Evolutionary conservation across 306 rosid genomes (phyloP).

Genomic region (Aeschynomene evenia): DNA sequence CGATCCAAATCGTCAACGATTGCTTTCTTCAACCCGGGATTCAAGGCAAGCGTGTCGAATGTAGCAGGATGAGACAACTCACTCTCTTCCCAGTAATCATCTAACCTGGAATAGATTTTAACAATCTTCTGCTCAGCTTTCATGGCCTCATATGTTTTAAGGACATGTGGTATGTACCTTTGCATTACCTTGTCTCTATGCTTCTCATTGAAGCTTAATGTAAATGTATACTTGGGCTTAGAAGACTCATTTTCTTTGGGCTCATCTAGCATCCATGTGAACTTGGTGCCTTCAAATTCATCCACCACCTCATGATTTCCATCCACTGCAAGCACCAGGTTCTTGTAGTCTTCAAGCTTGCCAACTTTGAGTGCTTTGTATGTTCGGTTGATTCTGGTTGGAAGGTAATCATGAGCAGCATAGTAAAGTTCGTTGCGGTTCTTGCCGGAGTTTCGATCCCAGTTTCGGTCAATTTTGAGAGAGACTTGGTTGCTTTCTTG

Average conservation of each 20-base stretch:
- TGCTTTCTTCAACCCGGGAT: conserved; percentile 26
- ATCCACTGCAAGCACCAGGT: background rate
- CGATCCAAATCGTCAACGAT: conserved; percentile 38
- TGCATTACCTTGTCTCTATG: conserved; percentile 24
- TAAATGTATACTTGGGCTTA: background rate
- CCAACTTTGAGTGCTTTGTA: conserved; percentile 36
- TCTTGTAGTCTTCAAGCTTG: background rate
- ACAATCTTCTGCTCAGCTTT: conserved; percentile 25
- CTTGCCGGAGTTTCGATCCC: conserved; percentile 4
- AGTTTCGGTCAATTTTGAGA: background rate
- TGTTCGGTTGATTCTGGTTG: background rate
- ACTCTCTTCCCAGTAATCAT: background rate
- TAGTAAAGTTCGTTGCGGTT: conserved; percentile 21
- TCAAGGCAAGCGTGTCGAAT: conserved; percentile 37
- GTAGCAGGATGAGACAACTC: conserved; percentile 40
- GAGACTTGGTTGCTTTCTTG: background rate
- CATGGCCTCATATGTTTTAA: background rate
- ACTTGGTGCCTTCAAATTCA: conserved; percentile 26
- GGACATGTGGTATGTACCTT: conserved; percentile 26
- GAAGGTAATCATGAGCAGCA: conserved; percentile 37
- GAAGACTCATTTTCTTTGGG: background rate
- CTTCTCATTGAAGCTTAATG: conserved; percentile 28
- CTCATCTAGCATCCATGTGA: conserved; percentile 29
- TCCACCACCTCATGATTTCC: conserved; percentile 32
- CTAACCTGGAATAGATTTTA: background rate